Evolutionary conservation across 768 basidiomycete species (phyloP).

Genomic region (Termitomyces sp.): DNA sequence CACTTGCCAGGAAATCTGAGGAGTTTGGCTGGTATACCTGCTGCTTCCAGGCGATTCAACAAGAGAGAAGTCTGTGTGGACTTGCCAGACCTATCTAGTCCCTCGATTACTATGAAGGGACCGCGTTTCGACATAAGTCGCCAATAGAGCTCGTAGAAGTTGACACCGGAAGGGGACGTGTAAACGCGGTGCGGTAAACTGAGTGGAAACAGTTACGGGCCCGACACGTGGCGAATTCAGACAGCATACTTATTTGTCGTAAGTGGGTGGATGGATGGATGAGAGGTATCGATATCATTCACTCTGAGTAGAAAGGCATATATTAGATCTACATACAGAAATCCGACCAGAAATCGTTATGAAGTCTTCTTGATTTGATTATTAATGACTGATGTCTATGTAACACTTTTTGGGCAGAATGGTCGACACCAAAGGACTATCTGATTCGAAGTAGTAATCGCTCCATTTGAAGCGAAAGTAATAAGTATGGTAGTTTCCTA

Average conservation of each 20-base stretch:
- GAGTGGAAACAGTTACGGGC: background rate
- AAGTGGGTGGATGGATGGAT: too few species aligned
- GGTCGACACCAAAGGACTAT: too few species aligned
- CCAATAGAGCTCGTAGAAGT: background rate
- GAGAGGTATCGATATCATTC: too few species aligned
- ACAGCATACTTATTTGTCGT: too few species aligned
- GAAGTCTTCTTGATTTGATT: too few species aligned
- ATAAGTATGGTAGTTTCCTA: background rate
- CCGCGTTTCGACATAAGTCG: conserved; percentile 38
- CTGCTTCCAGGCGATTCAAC: conserved; percentile 42
- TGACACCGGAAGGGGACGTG: background rate
- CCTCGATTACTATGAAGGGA: conserved; percentile 90
- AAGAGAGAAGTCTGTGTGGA: conserved; percentile 77
- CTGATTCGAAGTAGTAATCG: background rate
- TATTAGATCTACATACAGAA: too few species aligned
- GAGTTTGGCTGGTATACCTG: conserved; percentile 43
- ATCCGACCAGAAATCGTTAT: too few species aligned
- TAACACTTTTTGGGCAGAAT: too few species aligned
- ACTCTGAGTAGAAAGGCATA: too few species aligned
- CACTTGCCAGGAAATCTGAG: conserved; percentile 87
- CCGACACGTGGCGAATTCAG: background rate
- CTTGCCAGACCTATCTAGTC: conserved; percentile 94
- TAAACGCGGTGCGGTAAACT: background rate
- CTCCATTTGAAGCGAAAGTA: background rate
- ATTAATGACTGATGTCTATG: too few species aligned